Conservation (phyloP, 1,284 basidiomycete species). For the Exobasidium cylindrosporum region DNA sequence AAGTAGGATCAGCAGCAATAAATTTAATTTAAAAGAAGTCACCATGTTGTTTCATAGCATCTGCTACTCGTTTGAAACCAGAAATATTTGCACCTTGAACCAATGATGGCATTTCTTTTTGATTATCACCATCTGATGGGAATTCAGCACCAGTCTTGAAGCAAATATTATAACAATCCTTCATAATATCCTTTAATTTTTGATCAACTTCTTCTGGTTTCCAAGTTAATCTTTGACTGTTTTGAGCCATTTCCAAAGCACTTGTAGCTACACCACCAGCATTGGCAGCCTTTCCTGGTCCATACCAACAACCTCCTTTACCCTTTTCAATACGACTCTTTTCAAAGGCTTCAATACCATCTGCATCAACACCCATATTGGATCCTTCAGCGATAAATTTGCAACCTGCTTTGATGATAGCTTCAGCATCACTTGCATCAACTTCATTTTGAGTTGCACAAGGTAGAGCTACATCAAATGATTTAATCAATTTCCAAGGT, state of each 20-base stretch:
- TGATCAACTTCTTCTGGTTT: slow-evolving; percentile 68
- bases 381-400: slow-evolving; percentile 75
- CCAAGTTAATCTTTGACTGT: slow-evolving; percentile 64
- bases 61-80: slow-evolving; percentile 61
- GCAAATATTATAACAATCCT: slow-evolving; percentile 66
- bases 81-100: slow-evolving; percentile 73
- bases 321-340: slow-evolving; percentile 60
- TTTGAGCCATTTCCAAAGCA: slow-evolving; percentile 76
- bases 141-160: slow-evolving; percentile 66
- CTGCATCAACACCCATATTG: slow-evolving; percentile 60
- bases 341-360: slow-evolving; percentile 74
- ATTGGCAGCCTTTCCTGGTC: slow-evolving; percentile 40
- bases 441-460: slow-evolving; percentile 79
- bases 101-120: slow-evolving; percentile 60
- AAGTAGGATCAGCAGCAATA: no score
- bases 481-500: slow-evolving; percentile 70
- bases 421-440: slow-evolving; percentile 68
- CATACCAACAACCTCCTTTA: slow-evolving; percentile 48
- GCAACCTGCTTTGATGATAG: slow-evolving; percentile 68
- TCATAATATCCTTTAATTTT: slow-evolving; percentile 74
- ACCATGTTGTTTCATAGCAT: slow-evolving; percentile 44
- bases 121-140: slow-evolving; percentile 60
- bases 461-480: slow-evolving; percentile 69
- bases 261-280: slow-evolving; percentile 61
- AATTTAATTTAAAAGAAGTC: slow-evolving; percentile 31